These are phyloP conservation scores for Boletellus ananas DNA, from an alignment of 768 basidiomycete genomes.

Conservation along the genomic window DNA sequence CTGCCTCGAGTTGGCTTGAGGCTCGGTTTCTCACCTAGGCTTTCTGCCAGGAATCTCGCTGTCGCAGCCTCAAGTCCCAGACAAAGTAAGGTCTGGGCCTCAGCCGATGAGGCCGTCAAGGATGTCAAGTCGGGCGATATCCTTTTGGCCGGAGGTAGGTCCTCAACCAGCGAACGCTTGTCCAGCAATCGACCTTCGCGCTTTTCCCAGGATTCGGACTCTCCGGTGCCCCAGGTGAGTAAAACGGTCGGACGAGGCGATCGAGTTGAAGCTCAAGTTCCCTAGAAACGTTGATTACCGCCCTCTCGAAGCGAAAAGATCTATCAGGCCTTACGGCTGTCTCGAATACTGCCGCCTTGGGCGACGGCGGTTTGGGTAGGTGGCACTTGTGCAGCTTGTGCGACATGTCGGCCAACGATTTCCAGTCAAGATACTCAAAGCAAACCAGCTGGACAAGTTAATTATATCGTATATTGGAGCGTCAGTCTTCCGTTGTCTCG, in stretches of 20 bases:
- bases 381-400: background rate
- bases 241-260: background rate
- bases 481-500: constrained; percentile 32
- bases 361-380: constrained; percentile 64
- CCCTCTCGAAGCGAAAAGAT: constrained; percentile 62
- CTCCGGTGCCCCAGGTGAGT: constrained; percentile 67
- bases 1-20: constrained; percentile 7
- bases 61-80: background rate
- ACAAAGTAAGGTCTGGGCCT: constrained; percentile 48
- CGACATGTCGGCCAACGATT: background rate
- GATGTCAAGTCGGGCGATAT: constrained; percentile 79
- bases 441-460: constrained; percentile 73
- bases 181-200: too few relatives aligned
- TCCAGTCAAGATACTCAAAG: constrained; percentile 66
- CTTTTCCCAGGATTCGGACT: constrained; percentile 74
- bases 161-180: constrained; percentile 20
- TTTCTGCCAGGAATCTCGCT: constrained; percentile 3
- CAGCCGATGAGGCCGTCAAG: constrained; percentile 75
- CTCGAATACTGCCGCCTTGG: constrained; percentile 79
- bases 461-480: constrained; percentile 87
- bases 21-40: background rate
- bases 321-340: constrained; percentile 60
- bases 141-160: constrained; percentile 37
- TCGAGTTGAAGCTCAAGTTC: background rate
- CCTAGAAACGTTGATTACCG: constrained; percentile 73